Evolutionary conservation across 495 filamentous ascomycete genomes (phyloP), one percentile per base, ranked within the genome.

Genomic region (Aspergillus mulundensis): DNA sequence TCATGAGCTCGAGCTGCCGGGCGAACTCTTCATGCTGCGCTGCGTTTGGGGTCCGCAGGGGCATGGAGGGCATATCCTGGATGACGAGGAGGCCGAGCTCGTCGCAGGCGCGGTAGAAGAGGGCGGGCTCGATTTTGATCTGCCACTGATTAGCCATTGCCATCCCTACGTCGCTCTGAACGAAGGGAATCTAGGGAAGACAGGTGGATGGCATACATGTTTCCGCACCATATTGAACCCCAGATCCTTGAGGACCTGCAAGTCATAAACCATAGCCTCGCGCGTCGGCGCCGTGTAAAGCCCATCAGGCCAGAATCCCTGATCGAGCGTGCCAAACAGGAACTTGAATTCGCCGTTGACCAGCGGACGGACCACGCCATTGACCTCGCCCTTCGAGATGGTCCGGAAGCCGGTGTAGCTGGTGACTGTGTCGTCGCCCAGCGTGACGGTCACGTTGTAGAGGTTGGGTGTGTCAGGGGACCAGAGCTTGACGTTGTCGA

Each of bases 351-450:
- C 72, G 18, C 82, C 84, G 58, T 87, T 87, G 42, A 87, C 60
- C 12, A 86, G 63, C 0, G 82, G 82, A 0, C 85, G 79, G 30
- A 78, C 71, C n/a, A 87, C 62, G 0, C 85, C 85, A 32, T 85
- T 64, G 1, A 86, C 67, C 11, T 66, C 65, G 6, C 74, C 82
- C 10, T 72, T 65, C 4, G 75, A 74, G 38, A 87, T 73, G 0
- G 84, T 85, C 20, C 85, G 79, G 71, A 88, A 87, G n/a, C 84
- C 85, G 0, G 77, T 83, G 66, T 87, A 87, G 56, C 82, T 87
- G 25, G 64, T 52, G 19, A 87, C 70, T 5, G 61, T 57, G 49
- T 88, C 85, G 14, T 73, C 52, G 8, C 78, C 83, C 47, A 87
- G 58, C 1, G 63, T 77, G 38, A 88, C 75, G 0, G 72, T 78